phyloP scores from a whole-genome alignment of 306 rosid genomes.

The Albizia julibrissin region DNA sequence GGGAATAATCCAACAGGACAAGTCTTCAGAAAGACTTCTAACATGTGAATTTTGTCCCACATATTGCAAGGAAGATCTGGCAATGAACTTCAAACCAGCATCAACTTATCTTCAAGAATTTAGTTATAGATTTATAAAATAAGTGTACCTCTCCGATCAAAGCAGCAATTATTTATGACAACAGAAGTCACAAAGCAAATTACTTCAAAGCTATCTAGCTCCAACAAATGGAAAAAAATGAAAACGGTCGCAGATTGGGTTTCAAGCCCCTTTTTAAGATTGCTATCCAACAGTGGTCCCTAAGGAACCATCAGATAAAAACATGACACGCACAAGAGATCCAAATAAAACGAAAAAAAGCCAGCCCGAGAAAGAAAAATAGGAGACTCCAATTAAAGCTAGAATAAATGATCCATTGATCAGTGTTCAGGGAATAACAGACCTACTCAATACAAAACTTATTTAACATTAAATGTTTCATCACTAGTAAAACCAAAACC shows the following conservation, averaged over 20 bases:
- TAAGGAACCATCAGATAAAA: not conserved
- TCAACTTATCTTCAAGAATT: not conserved
- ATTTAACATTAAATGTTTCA: not conserved
- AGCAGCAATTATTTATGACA: not conserved
- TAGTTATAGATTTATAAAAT: not conserved
- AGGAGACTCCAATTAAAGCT: not conserved
- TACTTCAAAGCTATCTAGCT: not conserved
- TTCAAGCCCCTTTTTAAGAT: not conserved
- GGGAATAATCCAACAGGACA: not conserved
- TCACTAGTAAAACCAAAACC: not conserved
- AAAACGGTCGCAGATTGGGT: not conserved
- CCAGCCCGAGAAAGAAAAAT: not conserved
- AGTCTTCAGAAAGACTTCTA: not conserved
- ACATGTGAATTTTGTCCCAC: not conserved
- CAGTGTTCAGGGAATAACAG: conserved; percentile 3
- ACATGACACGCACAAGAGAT: not conserved
- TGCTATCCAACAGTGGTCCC: not conserved
- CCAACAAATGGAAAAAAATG: not conserved
- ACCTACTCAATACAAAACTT: not conserved
- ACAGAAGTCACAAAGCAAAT: not conserved
- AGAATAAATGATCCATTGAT: not conserved
- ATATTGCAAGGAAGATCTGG: not conserved
- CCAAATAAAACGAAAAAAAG: not conserved
- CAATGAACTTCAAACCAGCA: not conserved
- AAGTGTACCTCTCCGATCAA: not conserved